Conservation (phyloP, 2,329 filamentous ascomycete species). For the Xylariaceae sp. region DNA sequence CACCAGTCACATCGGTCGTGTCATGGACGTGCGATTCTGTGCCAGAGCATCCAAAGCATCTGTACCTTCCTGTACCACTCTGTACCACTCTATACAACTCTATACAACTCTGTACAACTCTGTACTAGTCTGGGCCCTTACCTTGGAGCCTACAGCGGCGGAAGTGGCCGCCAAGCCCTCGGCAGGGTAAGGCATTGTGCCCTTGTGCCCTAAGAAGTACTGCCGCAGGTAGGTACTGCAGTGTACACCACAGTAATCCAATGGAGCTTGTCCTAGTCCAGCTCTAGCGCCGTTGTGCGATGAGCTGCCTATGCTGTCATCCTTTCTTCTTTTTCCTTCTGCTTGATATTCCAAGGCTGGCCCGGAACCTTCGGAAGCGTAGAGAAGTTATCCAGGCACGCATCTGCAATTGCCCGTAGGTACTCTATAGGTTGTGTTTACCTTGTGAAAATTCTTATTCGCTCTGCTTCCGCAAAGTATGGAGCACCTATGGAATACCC, state of each 20-base stretch:
- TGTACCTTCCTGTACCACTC: too few relatives aligned
- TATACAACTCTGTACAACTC: too few relatives aligned
- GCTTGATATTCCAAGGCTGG: neutral
- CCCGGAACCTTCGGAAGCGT: conserved; percentile 11
- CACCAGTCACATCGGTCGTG: neutral
- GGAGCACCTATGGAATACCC: too few relatives aligned
- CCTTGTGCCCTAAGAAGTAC: too few relatives aligned
- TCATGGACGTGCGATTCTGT: neutral
- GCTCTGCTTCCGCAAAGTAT: too few relatives aligned
- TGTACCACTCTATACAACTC: too few relatives aligned
- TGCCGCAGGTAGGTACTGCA: too few relatives aligned
- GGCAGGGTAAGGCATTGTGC: conserved; percentile 1
- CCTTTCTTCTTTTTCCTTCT: conserved; percentile 6
- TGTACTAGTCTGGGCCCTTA: too few relatives aligned
- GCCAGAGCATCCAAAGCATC: neutral
- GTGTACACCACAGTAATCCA: neutral
- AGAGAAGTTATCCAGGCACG: too few relatives aligned
- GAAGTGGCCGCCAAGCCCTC: conserved; percentile 14
- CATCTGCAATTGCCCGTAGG: too few relatives aligned
- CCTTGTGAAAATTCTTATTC: neutral
- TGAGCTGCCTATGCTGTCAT: conserved; percentile 20
- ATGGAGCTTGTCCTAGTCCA: neutral
- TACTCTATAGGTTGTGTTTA: neutral
- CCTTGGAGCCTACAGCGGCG: neutral
- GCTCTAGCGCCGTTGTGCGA: conserved; percentile 8